phyloP scores from a whole-genome alignment of 129 eudicot species.

The Lonicera japonica region DNA sequence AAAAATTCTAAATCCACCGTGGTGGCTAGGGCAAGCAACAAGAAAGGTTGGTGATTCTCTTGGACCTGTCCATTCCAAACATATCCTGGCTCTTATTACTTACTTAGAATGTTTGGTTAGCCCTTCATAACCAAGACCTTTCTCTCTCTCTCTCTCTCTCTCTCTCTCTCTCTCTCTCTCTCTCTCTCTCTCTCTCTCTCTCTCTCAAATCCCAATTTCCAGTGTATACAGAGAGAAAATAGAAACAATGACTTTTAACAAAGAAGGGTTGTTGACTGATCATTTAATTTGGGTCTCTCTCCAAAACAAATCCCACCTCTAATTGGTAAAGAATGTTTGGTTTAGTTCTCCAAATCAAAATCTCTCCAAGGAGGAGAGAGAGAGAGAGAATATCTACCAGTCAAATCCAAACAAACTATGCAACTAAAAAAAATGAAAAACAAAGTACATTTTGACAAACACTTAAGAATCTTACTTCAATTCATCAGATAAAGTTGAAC shows the following conservation, averaged over 20 bases:
- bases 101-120: background rate
- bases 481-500: no score
- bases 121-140: no score
- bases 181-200: no score
- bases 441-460: background rate
- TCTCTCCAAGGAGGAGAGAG: background rate
- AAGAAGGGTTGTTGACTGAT: background rate
- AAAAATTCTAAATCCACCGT: no score
- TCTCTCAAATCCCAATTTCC: background rate
- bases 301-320: background rate
- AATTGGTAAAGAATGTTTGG: background rate
- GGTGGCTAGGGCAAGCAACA: no score
- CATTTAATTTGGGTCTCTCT: background rate
- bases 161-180: no score
- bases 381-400: constrained; percentile 10
- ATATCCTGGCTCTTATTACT: no score
- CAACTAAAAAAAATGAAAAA: background rate
- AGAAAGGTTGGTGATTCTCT: no score
- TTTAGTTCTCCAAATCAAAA: background rate
- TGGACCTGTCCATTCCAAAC: no score
- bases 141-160: no score
- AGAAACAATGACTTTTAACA: background rate
- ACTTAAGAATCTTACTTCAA: no score
- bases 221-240: background rate
- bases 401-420: constrained; percentile 6